These are phyloP conservation scores for Apiotrichum porosum DNA, from an alignment of 1,284 basidiomycete genomes.

Conservation along the genomic window DNA sequence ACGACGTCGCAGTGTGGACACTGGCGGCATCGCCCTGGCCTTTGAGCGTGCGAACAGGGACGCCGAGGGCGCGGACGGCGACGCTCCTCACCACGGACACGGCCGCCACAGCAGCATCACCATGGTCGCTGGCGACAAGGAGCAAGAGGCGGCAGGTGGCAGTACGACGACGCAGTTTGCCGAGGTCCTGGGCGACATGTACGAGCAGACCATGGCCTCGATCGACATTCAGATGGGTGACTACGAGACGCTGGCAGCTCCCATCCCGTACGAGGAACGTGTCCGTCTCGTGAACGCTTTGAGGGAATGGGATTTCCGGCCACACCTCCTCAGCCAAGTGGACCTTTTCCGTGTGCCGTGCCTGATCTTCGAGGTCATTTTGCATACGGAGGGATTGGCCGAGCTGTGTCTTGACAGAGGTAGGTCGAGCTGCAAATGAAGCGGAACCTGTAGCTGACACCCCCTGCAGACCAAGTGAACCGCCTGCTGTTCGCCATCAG, in stretches of 20 bases:
- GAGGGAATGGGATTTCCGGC: slow-evolving; percentile 80
- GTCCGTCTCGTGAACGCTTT: slow-evolving; percentile 58
- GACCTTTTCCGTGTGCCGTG: slow-evolving; percentile 75
- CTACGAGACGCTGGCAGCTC: slow-evolving; percentile 38
- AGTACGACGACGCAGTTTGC: slow-evolving; percentile 58
- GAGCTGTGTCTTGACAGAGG: slow-evolving; percentile 62
- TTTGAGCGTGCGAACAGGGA: slow-evolving; percentile 53
- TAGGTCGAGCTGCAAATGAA: slow-evolving; percentile 49
- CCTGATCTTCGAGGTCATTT: slow-evolving; percentile 59
- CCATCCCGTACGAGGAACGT: slow-evolving; percentile 43
- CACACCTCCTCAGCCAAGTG: slow-evolving; percentile 69
- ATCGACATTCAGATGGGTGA: slow-evolving; percentile 56
- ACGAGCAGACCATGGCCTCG: slow-evolving; percentile 65
- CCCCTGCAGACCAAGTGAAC: slow-evolving; percentile 58
- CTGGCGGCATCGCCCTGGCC: slow-evolving; percentile 74
- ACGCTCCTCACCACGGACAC: slow-evolving; percentile 25
- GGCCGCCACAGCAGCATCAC: slow-evolving; percentile 3
- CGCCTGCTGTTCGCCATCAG: slow-evolving; percentile 74
- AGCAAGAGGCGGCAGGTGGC: slow-evolving; percentile 49
- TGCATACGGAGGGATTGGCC: slow-evolving; percentile 63
- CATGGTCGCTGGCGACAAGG: slow-evolving; percentile 15
- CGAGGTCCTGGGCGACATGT: slow-evolving; percentile 75
- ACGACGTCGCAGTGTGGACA: slow-evolving; percentile 70
- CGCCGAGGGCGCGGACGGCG: slow-evolving; percentile 7
- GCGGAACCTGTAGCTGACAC: too few relatives aligned